Percentiles rank a stretch among this genome's conserved stretches.
Evolutionary conservation across 2,329 filamentous ascomycete species (phyloP).

Genomic region (Zymoseptoria tritici): DNA sequence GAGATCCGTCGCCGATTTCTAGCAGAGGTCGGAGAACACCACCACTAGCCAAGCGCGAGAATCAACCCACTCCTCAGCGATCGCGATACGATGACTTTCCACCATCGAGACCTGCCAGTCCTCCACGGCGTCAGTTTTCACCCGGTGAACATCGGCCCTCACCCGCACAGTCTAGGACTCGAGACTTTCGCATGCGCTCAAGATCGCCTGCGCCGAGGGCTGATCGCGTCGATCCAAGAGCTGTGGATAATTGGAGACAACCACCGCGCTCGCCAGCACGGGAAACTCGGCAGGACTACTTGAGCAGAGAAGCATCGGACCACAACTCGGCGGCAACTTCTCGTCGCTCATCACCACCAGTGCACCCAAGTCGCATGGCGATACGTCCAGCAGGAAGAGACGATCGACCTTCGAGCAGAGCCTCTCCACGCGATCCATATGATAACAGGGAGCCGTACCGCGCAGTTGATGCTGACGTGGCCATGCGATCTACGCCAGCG

Average conservation of each 20-base stretch:
- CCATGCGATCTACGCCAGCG: constrained; percentile 6
- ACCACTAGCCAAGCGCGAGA: constrained; percentile 33
- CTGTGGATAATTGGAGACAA: constrained; percentile 46
- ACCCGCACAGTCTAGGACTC: constrained; percentile 24
- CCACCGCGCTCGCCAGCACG: constrained; percentile 43
- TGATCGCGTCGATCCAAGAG: constrained; percentile 41
- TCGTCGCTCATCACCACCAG: constrained; percentile 53
- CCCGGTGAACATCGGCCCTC: constrained; percentile 32
- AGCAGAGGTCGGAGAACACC: constrained; percentile 41
- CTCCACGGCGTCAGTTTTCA: constrained; percentile 36
- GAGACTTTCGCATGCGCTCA: constrained; percentile 43
- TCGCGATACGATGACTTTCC: constrained; percentile 41
- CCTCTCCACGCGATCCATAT: constrained; percentile 21
- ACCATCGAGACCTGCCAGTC: constrained; percentile 30
- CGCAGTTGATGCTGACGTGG: constrained; percentile 16
- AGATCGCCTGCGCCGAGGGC: constrained; percentile 48
- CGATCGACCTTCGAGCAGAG: constrained; percentile 22
- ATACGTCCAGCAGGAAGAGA: constrained; percentile 27
- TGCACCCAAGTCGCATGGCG: constrained; percentile 48
- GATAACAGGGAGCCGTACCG: constrained; percentile 25
- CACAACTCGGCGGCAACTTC: constrained; percentile 51
- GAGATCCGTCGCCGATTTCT: constrained; percentile 41
- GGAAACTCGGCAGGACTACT: constrained; percentile 23
- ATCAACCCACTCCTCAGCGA: constrained; percentile 33
- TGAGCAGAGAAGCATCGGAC: constrained; percentile 44